These are phyloP conservation scores for Lachnum nothofagi DNA, from an alignment of 2,329 filamentous ascomycete genomes.

Conservation along the genomic window DNA sequence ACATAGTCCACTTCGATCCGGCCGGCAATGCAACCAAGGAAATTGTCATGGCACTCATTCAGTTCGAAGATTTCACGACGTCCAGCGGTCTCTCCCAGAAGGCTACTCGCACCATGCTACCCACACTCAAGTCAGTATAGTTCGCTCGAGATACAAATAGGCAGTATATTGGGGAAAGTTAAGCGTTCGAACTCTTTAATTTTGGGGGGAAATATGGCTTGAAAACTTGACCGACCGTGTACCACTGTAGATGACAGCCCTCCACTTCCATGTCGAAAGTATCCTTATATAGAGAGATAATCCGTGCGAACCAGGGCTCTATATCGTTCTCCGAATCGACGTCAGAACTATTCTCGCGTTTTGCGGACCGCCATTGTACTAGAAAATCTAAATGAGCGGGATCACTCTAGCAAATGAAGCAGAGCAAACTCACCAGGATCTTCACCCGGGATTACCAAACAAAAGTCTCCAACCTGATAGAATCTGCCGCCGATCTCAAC, in stretches of 20 bases:
- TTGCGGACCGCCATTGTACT: no score
- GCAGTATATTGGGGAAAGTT: no score
- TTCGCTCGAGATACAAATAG: no score
- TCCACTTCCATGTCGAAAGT: not conserved
- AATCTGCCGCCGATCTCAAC: not conserved
- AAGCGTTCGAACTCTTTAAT: no score
- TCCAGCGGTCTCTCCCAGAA: conserved; percentile 12
- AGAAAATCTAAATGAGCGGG: no score
- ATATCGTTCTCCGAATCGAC: not conserved
- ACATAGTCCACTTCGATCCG: conserved; percentile 17
- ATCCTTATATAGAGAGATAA: conserved; percentile 10
- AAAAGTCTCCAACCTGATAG: not conserved
- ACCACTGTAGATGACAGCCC: conserved; percentile 15
- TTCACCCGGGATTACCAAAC: no score
- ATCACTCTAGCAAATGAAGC: no score
- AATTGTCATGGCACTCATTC: conserved; percentile 10
- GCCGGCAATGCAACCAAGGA: conserved; percentile 1
- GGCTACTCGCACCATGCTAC: conserved; percentile 14
- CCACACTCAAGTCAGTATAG: no score
- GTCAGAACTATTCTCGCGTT: no score
- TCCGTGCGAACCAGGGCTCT: conserved; percentile 10
- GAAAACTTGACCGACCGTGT: no score
- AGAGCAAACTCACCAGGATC: no score
- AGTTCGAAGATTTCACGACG: conserved; percentile 17
- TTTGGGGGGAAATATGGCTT: no score